These are phyloP conservation scores for Cucurbita ficifolia DNA, from an alignment of 306 rosid species.

Conservation along the genomic window DNA sequence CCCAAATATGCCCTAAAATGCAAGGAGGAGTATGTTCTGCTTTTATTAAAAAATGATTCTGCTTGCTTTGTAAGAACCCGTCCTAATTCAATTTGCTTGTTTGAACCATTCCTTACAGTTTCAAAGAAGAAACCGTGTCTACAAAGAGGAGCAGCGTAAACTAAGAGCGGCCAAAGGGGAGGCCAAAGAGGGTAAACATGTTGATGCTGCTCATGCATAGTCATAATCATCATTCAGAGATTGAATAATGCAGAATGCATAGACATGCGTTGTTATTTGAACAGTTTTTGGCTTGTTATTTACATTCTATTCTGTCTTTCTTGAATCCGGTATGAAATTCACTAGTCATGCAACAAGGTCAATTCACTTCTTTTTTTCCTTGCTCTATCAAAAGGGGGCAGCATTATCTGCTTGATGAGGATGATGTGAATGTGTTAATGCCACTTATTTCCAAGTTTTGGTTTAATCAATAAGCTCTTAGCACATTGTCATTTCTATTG, in stretches of 20 bases:
- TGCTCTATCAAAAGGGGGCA: slow-evolving; percentile 1
- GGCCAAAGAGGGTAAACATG: slow-evolving; percentile 40
- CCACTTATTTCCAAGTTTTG: not conserved
- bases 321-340: slow-evolving; percentile 16
- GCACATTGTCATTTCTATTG: not conserved
- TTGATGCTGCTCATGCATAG: slow-evolving; percentile 37
- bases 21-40: not conserved
- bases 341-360: slow-evolving; percentile 35
- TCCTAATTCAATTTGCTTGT: not conserved
- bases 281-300: slow-evolving; percentile 19
- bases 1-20: not conserved
- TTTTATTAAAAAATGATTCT: not conserved
- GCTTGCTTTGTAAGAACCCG: not conserved
- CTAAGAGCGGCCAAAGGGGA: slow-evolving; percentile 63
- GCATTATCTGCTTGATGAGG: slow-evolving; percentile 6
- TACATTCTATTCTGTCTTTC: slow-evolving; percentile 19
- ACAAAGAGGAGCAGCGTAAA: slow-evolving; percentile 94
- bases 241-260: slow-evolving; percentile 26
- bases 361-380: slow-evolving; percentile 6
- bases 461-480: slow-evolving; percentile 3
- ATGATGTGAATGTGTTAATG: not conserved
- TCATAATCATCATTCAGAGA: slow-evolving; percentile 16
- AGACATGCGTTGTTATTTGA: slow-evolving; percentile 14
- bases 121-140: slow-evolving; percentile 80
- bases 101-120: slow-evolving; percentile 25